Evolutionary conservation across 2,329 filamentous ascomycete genomes (phyloP).

Genomic region (Catunica adiposa): DNA sequence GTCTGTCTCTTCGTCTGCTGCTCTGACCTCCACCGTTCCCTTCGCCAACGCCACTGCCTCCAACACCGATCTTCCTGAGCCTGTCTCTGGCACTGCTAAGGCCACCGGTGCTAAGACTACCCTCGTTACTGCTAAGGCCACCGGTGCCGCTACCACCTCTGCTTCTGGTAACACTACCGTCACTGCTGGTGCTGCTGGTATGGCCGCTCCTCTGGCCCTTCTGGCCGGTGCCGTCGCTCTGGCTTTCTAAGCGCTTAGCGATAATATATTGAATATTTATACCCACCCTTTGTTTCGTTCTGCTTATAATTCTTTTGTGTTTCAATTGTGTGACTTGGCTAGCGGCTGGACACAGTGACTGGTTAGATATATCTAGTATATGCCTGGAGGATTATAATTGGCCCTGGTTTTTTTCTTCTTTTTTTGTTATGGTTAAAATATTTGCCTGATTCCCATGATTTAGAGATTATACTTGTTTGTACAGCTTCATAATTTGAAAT

Average conservation of each 20-base stretch:
- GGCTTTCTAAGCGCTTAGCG: conserved; percentile 10
- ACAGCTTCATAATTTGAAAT: background rate
- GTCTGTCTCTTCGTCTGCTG: conserved; percentile 14
- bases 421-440: background rate
- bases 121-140: conserved; percentile 15
- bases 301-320: conserved; percentile 1
- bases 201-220: conserved; percentile 11
- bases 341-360: background rate
- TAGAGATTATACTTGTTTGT: background rate
- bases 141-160: background rate
- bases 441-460: background rate
- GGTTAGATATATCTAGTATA: background rate
- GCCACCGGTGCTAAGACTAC: conserved; percentile 18
- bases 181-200: conserved; percentile 12
- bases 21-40: conserved; percentile 18
- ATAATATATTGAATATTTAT: background rate
- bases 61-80: conserved; percentile 19
- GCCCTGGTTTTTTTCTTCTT: background rate
- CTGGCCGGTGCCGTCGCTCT: conserved; percentile 10
- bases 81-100: conserved; percentile 17
- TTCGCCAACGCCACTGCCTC: conserved; percentile 18
- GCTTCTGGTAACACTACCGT: background rate
- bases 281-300: background rate
- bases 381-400: background rate
- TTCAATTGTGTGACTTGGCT: background rate